Evolutionary conservation across 441 rosid genomes (phyloP).

Genomic region (Codiaeum variegatum): DNA sequence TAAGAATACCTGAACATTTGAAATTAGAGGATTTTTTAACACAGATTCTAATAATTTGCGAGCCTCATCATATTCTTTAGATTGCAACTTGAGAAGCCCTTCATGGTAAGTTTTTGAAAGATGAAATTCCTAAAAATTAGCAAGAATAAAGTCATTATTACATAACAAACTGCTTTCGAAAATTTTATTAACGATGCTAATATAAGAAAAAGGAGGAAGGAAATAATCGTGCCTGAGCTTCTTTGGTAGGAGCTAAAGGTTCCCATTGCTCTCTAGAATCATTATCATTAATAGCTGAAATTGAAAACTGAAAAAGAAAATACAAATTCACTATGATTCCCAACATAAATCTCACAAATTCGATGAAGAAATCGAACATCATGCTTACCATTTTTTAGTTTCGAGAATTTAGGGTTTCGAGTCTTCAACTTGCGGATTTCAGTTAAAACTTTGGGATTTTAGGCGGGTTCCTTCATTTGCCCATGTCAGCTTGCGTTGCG

Average conservation of each 20-base stretch:
- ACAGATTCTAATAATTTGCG: conserved; percentile 73
- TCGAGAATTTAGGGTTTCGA: background rate
- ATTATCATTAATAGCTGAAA: conserved; percentile 91
- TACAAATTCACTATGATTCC: background rate
- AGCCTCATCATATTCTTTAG: conserved; percentile 82
- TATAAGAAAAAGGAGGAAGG: background rate
- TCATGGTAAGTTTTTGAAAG: conserved; percentile 87
- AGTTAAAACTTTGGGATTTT: background rate
- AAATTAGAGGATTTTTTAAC: conserved; percentile 77
- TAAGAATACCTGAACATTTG: conserved; percentile 58
- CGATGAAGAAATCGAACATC: background rate
- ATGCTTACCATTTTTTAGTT: conserved; percentile 6
- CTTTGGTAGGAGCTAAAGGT: conserved; percentile 96
- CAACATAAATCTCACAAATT: background rate
- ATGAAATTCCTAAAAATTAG: conserved; percentile 70
- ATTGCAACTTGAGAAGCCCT: conserved; percentile 85
- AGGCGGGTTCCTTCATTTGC: conserved; percentile 8
- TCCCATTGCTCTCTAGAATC: conserved; percentile 85
- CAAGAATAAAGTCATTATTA: background rate
- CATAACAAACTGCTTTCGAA: background rate
- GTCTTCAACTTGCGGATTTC: background rate
- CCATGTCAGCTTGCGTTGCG: background rate
- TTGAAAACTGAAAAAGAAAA: conserved; percentile 62
- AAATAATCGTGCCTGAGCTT: conserved; percentile 68
- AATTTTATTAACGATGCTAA: background rate